Base-by-base conservation (phyloP, 768 basidiomycete species). In the Baorangia bicolor region DNA sequence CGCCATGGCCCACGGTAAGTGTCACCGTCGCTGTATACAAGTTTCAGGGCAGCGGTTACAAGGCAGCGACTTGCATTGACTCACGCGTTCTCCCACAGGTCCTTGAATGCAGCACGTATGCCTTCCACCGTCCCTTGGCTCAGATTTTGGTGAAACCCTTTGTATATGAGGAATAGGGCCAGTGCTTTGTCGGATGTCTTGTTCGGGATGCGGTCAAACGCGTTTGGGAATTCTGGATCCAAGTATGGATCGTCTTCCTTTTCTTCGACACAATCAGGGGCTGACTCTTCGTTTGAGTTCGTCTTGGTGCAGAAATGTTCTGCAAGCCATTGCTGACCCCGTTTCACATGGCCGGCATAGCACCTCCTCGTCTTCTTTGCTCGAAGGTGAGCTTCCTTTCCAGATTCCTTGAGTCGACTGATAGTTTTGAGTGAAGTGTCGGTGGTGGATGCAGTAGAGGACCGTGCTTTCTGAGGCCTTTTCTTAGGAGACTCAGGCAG, bases 31-130 rank as follows among this genome's bases (percentile, higher is more conserved):
- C 44, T 45, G 30, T 11, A 31, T 31, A 11, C 30, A 31, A 9
- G 30, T 31, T 31, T 10, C 9, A 11, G n/a, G n/a, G n/a, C n/a
- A 31, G 9, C 12, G 30, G 30, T 11, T 31, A 11, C 30, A 31
- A 31, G 30, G 3, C 4, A 31, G 2, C 3, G 43, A 31, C 30
- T 31, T 8, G 30, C 27, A 23, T 21, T 8, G 5, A 35, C 51
- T 53, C 23, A 51, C 40, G 18, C 13, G 16, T 23, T 21, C 7
- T 57, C 41, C 52, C 56, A 57, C 37, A 57, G 20, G 20, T 31
- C 28, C 25, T 54, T 57, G 42, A 57, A 57, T 18, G 56, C 46
- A 3, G 46, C 45, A 2, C 7, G 20, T n/a, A 57, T 43, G 6
- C 52, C 53, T 25, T 57, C 34, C 0, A 57, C 31, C 0, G 20